Evolutionary conservation across 768 basidiomycete species (phyloP).

Genomic region (Megacollybia marginata): DNA sequence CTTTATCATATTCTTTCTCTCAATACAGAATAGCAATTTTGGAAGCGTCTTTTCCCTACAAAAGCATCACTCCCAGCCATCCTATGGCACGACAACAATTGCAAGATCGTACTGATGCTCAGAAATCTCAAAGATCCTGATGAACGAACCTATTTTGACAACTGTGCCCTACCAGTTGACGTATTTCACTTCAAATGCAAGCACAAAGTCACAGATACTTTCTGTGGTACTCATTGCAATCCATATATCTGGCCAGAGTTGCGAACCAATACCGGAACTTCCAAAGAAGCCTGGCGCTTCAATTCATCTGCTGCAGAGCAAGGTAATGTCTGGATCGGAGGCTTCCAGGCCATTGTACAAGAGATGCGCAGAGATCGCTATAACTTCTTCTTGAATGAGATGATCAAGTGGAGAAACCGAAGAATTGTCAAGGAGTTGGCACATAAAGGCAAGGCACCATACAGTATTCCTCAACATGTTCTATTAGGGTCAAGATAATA

Average conservation of each 20-base stretch:
- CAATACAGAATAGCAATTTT: slow-evolving; percentile 14
- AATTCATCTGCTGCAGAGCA: slow-evolving; percentile 35
- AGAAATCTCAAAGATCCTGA: slow-evolving; percentile 7
- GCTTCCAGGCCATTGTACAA: slow-evolving; percentile 23
- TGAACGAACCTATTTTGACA: slow-evolving; percentile 10
- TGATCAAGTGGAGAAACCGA: slow-evolving; percentile 23
- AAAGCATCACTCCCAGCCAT: slow-evolving; percentile 14
- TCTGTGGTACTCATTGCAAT: slow-evolving; percentile 21
- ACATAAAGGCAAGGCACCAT: slow-evolving; percentile 1
- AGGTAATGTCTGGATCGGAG: slow-evolving; percentile 34
- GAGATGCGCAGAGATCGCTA: slow-evolving; percentile 26
- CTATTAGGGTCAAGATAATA: neutral
- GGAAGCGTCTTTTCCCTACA: slow-evolving; percentile 15
- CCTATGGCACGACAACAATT: slow-evolving; percentile 24
- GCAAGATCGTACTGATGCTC: slow-evolving; percentile 11
- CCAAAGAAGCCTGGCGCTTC: slow-evolving; percentile 28
- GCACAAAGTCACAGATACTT: slow-evolving; percentile 18
- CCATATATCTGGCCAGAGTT: slow-evolving; percentile 30
- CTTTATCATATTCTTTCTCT: neutral
- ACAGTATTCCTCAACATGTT: slow-evolving; percentile 2
- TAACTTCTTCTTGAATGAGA: slow-evolving; percentile 31
- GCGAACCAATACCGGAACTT: too few relatives aligned
- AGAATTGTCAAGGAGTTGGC: slow-evolving; percentile 4
- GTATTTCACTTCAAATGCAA: too few relatives aligned
- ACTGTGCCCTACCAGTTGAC: slow-evolving; percentile 21